phyloP scores from a whole-genome alignment of 805 yeast genomes.

The Candida silvatica region DNA sequence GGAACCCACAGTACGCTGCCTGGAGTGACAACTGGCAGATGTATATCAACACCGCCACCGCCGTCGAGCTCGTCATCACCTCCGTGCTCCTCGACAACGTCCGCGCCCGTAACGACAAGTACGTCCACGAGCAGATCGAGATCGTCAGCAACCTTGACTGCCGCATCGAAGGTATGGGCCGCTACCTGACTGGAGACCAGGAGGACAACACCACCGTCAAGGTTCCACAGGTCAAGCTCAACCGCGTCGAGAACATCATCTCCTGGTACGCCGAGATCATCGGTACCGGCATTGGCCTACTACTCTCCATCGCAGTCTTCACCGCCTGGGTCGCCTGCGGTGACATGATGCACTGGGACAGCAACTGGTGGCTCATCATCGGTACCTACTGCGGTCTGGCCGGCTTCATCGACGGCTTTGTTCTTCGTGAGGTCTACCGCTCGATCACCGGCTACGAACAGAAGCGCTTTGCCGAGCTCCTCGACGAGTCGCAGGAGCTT shows the following conservation, averaged over 20 bases:
- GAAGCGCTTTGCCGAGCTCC: conserved; percentile 18
- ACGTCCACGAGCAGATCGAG: conserved; percentile 14
- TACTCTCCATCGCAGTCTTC: conserved; percentile 25
- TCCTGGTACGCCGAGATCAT: conserved; percentile 31
- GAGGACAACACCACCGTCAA: conserved; percentile 18
- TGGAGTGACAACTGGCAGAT: conserved; percentile 32
- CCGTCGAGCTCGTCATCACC: conserved; percentile 27
- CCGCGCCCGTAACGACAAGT: conserved; percentile 28
- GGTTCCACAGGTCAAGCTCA: conserved; percentile 19
- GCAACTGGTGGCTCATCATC: conserved; percentile 37
- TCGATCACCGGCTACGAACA: conserved; percentile 17
- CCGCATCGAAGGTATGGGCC: conserved; percentile 20
- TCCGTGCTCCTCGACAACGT: conserved; percentile 31
- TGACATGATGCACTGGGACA: conserved; percentile 25
- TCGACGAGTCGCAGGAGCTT: conserved; percentile 24
- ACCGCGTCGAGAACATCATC: conserved; percentile 8
- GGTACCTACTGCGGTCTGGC: conserved; percentile 38
- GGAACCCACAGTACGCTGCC: conserved; percentile 9
- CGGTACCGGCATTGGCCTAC: conserved; percentile 33
- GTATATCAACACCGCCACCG: conserved; percentile 33
- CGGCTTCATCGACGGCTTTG: conserved; percentile 35
- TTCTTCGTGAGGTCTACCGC: conserved; percentile 29
- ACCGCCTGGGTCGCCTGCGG: conserved; percentile 31
- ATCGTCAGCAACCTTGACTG: conserved; percentile 19
- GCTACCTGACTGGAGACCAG: conserved; percentile 14